Base-by-base conservation (phyloP, 805 yeast species). In the Pachysolen tannophilus region DNA sequence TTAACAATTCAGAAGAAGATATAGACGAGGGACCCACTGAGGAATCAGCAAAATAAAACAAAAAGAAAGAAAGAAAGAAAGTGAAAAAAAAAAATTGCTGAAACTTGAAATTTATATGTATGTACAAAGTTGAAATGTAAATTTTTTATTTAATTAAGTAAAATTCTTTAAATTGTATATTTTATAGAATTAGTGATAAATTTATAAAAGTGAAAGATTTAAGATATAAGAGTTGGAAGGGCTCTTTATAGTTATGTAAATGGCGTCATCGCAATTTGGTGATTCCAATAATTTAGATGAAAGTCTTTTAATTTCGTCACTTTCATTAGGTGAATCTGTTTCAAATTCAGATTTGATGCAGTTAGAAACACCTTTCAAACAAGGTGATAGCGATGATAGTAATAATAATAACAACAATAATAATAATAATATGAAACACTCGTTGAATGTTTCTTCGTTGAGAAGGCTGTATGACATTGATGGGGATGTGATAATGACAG, bases 181-280 rank as follows among this genome's bases (percentile, higher is more conserved):
- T n/a, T n/a, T n/a, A n/a, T n/a, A n/a, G n/a, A n/a, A n/a, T n/a
- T n/a, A n/a, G n/a, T n/a, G n/a, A n/a, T n/a, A n/a, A n/a, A 81
- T 73, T 30, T 79, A 74, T 9, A 80, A 70, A 42, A 56, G 65
- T 35, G 76, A 69, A 30, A 46, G 58, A 28, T 49, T 51, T 39
- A 61, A 54, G 35, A 52, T 46, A 45, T 52, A 49, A 34, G 50
- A 39, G 31, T 48, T 35, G 24, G n/a, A 32, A 28, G 23, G 28
- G 30, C 8, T 50, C 32, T 10, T 43, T 34, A 39, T 51, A 56
- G 20, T 47, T 50, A n/a, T n/a, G n/a, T n/a, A n/a, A n/a, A n/a
- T n/a, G n/a, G n/a, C n/a, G n/a, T n/a, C n/a, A n/a, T n/a, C n/a
- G n/a, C n/a, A n/a, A n/a, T n/a, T n/a, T n/a, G n/a, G n/a, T n/a